These are phyloP conservation scores for Lumnitzera littorea DNA, from an alignment of 345 rosid genomes.

Conservation along the genomic window DNA sequence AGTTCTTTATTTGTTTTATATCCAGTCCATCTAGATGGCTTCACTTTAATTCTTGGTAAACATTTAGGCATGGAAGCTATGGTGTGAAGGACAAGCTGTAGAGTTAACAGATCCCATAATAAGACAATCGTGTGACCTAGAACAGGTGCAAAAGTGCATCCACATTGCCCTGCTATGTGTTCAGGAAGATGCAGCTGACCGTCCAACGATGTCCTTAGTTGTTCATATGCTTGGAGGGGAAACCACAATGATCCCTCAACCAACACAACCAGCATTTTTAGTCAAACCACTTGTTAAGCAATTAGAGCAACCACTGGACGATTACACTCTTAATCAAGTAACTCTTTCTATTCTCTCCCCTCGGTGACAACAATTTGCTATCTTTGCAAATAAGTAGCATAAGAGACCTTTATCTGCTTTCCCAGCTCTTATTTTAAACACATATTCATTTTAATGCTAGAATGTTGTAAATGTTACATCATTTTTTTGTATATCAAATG, in stretches of 20 bases:
- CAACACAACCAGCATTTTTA: slow-evolving; percentile 16
- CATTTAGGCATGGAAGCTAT: slow-evolving; percentile 37
- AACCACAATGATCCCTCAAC: slow-evolving; percentile 26
- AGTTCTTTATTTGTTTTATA: too few species aligned
- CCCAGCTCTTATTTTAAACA: too few species aligned
- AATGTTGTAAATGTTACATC: too few species aligned
- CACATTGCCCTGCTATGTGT: slow-evolving; percentile 39
- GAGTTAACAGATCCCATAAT: slow-evolving; percentile 30
- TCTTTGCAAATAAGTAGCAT: too few species aligned
- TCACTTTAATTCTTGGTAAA: neutral
- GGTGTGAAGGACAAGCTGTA: slow-evolving; percentile 27
- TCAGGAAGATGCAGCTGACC: slow-evolving; percentile 30
- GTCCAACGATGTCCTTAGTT: slow-evolving; percentile 41
- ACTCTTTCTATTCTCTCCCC: too few species aligned
- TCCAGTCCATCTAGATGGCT: neutral
- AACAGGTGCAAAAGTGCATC: slow-evolving; percentile 33
- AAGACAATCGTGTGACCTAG: neutral
- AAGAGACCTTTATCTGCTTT: too few species aligned
- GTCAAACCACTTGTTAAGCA: neutral
- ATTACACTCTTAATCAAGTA: too few species aligned
- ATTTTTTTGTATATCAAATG: too few species aligned
- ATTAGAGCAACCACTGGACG: too few species aligned
- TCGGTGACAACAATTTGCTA: too few species aligned
- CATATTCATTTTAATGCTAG: too few species aligned
- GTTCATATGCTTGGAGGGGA: slow-evolving; percentile 44